A percentile compares a stretch with the other conserved stretches of the same genome.
These are phyloP conservation scores for Cordyceps fumosorosea DNA, from an alignment of 2,329 filamentous ascomycete genomes.

Conservation along the genomic window DNA sequence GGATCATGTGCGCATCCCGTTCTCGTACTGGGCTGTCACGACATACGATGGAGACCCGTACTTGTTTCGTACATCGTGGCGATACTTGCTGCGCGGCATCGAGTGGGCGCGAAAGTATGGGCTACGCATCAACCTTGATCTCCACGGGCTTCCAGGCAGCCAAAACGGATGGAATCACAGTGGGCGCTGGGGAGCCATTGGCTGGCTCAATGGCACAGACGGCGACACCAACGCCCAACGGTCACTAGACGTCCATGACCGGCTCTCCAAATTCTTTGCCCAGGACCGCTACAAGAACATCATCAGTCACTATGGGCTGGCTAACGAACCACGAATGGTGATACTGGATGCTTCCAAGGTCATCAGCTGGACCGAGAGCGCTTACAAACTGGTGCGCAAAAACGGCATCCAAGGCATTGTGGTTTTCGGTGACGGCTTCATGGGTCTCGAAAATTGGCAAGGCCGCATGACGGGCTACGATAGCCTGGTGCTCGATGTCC, in stretches of 20 bases:
- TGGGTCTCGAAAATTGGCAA: constrained; percentile 87
- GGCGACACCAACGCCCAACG: constrained; percentile 72
- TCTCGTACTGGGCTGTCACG: constrained; percentile 88
- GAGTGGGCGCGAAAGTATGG: constrained; percentile 93
- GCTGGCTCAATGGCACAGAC: constrained; percentile 87
- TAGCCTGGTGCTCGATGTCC: constrained; percentile 83
- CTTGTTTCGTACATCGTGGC: constrained; percentile 78
- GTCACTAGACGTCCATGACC: constrained; percentile 79
- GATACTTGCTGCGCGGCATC: constrained; percentile 85
- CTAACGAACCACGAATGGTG: constrained; percentile 90
- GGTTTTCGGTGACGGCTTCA: constrained; percentile 91
- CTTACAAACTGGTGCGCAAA: constrained; percentile 62
- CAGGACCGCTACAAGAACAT: constrained; percentile 90
- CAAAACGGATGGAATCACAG: constrained; percentile 99
- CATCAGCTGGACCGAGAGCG: constrained; percentile 70
- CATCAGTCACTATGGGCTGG: constrained; percentile 85
- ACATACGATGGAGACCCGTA: constrained; percentile 85
- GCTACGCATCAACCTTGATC: constrained; percentile 83
- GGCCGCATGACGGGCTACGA: constrained; percentile 66
- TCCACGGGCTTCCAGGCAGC: constrained; percentile 85
- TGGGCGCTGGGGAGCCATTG: constrained; percentile 70
- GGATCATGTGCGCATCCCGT: constrained; percentile 95
- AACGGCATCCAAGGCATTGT: constrained; percentile 70
- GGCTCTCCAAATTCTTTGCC: constrained; percentile 84
- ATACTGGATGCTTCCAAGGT: constrained; percentile 60